Percentiles rank a stretch among this genome's conserved stretches.
Evolutionary conservation across 2,329 filamentous ascomycete species (phyloP).

Genomic region (Aureobasidium musti): DNA sequence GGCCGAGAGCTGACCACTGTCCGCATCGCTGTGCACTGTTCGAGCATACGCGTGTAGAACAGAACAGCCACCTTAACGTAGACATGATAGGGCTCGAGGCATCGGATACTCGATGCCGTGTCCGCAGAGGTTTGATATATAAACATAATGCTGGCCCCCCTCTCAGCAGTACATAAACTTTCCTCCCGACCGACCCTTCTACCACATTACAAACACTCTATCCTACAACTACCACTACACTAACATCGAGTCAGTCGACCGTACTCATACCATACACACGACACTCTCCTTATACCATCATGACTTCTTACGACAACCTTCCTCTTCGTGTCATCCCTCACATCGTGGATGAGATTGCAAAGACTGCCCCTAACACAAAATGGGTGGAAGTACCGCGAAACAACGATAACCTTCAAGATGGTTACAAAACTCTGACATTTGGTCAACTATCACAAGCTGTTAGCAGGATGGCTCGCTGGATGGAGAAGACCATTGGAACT

Average conservation of each 20-base stretch:
- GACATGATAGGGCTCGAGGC: not conserved
- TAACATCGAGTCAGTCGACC: not conserved
- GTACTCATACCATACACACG: too few relatives aligned
- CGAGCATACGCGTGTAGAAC: not conserved
- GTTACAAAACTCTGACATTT: conserved; percentile 33
- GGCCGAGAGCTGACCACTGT: not conserved
- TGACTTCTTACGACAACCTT: conserved; percentile 17
- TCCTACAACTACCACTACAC: not conserved
- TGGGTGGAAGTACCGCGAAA: conserved; percentile 25
- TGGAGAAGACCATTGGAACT: conserved; percentile 31
- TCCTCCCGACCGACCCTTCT: not conserved
- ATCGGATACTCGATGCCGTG: conserved; percentile 9
- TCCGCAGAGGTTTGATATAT: conserved; percentile 17
- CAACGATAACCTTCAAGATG: conserved; percentile 32
- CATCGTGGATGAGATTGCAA: conserved; percentile 25
- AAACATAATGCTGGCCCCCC: not conserved
- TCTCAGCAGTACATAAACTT: not conserved
- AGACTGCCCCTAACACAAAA: conserved; percentile 10
- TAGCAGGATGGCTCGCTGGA: conserved; percentile 32
- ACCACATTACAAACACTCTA: not conserved
- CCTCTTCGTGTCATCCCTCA: conserved; percentile 11
- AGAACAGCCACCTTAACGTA: not conserved
- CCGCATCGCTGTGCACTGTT: conserved; percentile 1
- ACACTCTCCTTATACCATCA: not conserved
- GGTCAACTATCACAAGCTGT: conserved; percentile 32